Percentiles rank a stretch among this genome's conserved stretches.
Evolutionary conservation across 192 early-diverging fungal species (phyloP).

Genomic region (Funneliformis geosporum): DNA sequence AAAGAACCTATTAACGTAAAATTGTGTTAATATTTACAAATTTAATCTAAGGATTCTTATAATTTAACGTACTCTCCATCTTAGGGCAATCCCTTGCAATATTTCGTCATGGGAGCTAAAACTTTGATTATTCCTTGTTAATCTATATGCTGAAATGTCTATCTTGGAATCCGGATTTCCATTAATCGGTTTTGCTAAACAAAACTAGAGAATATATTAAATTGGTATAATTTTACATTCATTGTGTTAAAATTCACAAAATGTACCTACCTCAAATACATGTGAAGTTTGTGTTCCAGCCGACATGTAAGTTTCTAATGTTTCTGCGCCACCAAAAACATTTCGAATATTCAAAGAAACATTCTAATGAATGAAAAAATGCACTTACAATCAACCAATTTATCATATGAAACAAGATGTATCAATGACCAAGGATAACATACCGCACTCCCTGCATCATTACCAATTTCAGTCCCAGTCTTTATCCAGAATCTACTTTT

Average conservation of each 20-base stretch:
- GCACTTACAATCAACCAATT: neutral
- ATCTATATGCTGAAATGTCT: conserved; percentile 66
- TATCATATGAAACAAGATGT: neutral
- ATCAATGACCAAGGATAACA: neutral
- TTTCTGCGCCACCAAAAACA: conserved; percentile 87
- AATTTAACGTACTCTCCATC: conserved; percentile 53
- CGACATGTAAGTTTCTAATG: conserved; percentile 68
- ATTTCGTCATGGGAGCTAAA: conserved; percentile 78
- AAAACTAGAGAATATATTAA: conserved; percentile 49
- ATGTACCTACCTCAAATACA: conserved; percentile 48
- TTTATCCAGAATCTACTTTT: conserved; percentile 69
- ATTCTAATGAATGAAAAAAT: conserved; percentile 34
- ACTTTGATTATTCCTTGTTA: conserved; percentile 61
- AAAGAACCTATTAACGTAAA: conserved; percentile 42
- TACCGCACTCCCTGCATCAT: conserved; percentile 86
- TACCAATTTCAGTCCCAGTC: conserved; percentile 90
- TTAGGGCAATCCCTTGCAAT: conserved; percentile 55
- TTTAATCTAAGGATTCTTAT: neutral
- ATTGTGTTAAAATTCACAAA: neutral
- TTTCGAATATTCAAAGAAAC: conserved; percentile 74
- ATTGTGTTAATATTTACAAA: neutral
- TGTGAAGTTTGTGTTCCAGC: conserved; percentile 73
- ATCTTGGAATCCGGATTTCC: conserved; percentile 70
- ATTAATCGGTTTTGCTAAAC: conserved; percentile 65
- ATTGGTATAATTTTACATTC: conserved; percentile 15